phyloP scores from a whole-genome alignment of 495 filamentous ascomycete genomes.

The Neurospora sp. region DNA sequence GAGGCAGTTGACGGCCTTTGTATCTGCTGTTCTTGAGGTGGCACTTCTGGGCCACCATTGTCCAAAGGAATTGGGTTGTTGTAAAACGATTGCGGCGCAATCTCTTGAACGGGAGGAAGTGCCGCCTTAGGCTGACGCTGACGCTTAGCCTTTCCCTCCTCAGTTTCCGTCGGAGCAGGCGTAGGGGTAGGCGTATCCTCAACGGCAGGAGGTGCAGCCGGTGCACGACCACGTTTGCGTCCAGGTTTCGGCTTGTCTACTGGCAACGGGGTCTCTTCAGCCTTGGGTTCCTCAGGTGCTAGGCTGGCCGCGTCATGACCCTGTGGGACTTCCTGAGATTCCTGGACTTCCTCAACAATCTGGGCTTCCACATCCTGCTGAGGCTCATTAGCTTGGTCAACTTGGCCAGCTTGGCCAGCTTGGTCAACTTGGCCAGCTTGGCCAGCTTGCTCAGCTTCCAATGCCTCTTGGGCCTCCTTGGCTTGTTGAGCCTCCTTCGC shows the following conservation, averaged over 20 bases:
- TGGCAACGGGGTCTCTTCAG: not conserved
- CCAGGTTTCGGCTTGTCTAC: not conserved
- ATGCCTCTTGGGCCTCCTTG: not conserved
- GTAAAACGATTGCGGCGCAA: constrained; percentile 18
- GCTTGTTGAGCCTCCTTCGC: not conserved
- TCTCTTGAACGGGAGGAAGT: constrained; percentile 6
- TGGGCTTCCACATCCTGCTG: not conserved
- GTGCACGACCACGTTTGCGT: constrained; percentile 14
- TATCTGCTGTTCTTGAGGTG: constrained; percentile 15
- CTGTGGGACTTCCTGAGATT: not conserved
- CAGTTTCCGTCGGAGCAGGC: not conserved
- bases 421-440: not conserved
- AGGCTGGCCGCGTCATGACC: not conserved
- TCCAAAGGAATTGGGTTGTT: constrained; percentile 10
- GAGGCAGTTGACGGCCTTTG: constrained; percentile 25
- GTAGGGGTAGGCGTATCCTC: not conserved
- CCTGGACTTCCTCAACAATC: not conserved
- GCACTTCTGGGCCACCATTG: not conserved
- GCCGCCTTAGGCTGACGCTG: not conserved
- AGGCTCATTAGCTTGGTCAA: not conserved
- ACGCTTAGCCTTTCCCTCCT: constrained; percentile 18
- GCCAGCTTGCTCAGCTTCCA: not conserved
- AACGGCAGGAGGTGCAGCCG: constrained; percentile 5
- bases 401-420: not conserved
- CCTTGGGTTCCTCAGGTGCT: not conserved